Conservation (phyloP, 805 yeast genomes). For the Candida fluviatilis region DNA sequence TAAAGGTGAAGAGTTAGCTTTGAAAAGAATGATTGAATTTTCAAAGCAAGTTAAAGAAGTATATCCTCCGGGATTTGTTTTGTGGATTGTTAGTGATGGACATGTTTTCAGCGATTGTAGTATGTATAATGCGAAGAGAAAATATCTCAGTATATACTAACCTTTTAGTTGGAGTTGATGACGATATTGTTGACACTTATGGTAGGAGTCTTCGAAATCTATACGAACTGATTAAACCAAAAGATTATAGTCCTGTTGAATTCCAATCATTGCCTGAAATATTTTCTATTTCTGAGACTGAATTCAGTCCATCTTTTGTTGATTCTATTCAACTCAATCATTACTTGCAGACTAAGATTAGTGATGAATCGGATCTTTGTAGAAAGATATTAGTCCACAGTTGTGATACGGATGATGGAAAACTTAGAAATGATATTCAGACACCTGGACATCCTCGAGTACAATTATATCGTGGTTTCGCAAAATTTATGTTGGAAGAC, state of each 20-base stretch:
- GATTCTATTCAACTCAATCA: constrained; percentile 23
- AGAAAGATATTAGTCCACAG: constrained; percentile 31
- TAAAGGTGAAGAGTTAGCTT: constrained; percentile 43
- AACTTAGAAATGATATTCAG: constrained; percentile 28
- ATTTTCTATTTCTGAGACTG: constrained; percentile 19
- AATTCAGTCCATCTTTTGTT: constrained; percentile 13
- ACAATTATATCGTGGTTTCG: constrained; percentile 51
- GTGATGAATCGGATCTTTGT: constrained; percentile 29
- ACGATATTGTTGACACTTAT: constrained; percentile 47
- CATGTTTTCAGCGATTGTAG: constrained; percentile 61
- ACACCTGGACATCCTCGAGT: constrained; percentile 47
- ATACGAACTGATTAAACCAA: constrained; percentile 32
- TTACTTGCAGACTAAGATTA: constrained; percentile 29
- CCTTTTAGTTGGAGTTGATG: constrained; percentile 49
- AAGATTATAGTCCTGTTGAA: constrained; percentile 19
- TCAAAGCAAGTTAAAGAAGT: constrained; percentile 24
- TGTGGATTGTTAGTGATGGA: constrained; percentile 60
- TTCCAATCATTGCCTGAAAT: constrained; percentile 35
- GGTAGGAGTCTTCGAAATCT: constrained; percentile 42
- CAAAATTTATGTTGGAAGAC: constrained; percentile 58
- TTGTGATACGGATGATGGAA: constrained; percentile 37
- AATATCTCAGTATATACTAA: constrained; percentile 11
- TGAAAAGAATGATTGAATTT: constrained; percentile 27
- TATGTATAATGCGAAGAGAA: constrained; percentile 7
- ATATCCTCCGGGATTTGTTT: constrained; percentile 53